Conservation (phyloP, 2,329 filamentous ascomycete species). For the Neurospora crassa region DNA sequence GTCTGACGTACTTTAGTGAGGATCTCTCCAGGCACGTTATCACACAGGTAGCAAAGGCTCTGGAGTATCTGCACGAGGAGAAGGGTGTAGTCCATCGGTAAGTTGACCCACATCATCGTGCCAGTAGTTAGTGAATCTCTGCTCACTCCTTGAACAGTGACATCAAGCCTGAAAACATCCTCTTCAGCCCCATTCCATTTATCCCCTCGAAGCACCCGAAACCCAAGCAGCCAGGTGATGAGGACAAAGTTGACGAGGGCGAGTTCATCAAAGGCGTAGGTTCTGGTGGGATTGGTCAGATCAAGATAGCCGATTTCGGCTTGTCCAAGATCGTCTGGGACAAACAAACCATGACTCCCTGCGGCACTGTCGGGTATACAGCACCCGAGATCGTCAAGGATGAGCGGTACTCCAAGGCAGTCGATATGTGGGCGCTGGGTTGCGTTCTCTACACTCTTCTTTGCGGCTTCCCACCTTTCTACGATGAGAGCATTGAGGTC, state of each 20-base stretch:
- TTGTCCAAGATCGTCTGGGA: slow-evolving; percentile 98
- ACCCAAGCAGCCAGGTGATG: slow-evolving; percentile 76
- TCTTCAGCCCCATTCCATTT: slow-evolving; percentile 82
- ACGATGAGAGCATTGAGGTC: slow-evolving; percentile 95
- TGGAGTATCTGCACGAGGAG: slow-evolving; percentile 90
- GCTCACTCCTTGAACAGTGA: slow-evolving; percentile 48
- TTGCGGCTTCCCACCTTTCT: slow-evolving; percentile 96
- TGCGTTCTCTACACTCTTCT: slow-evolving; percentile 95
- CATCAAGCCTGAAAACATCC: slow-evolving; percentile 95
- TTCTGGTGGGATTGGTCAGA: slow-evolving; percentile 80
- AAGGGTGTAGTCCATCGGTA: slow-evolving; percentile 96
- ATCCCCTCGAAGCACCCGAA: slow-evolving; percentile 72
- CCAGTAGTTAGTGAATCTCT: not conserved
- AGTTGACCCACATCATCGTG: slow-evolving; percentile 23
- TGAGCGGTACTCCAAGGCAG: slow-evolving; percentile 95
- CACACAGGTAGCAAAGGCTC: slow-evolving; percentile 82
- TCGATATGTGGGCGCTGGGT: slow-evolving; percentile 98
- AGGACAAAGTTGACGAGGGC: slow-evolving; percentile 95
- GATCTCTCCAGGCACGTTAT: slow-evolving; percentile 92
- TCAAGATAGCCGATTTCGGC: slow-evolving; percentile 98
- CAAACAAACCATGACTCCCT: slow-evolving; percentile 97
- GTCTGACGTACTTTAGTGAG: slow-evolving; percentile 97
- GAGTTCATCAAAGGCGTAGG: slow-evolving; percentile 79
- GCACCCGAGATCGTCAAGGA: slow-evolving; percentile 98
- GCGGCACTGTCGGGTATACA: slow-evolving; percentile 95